Evolutionary conservation across 495 filamentous ascomycete genomes (phyloP), one percentile per base, ranked within the genome.

Genomic region (Letharia columbiana): DNA sequence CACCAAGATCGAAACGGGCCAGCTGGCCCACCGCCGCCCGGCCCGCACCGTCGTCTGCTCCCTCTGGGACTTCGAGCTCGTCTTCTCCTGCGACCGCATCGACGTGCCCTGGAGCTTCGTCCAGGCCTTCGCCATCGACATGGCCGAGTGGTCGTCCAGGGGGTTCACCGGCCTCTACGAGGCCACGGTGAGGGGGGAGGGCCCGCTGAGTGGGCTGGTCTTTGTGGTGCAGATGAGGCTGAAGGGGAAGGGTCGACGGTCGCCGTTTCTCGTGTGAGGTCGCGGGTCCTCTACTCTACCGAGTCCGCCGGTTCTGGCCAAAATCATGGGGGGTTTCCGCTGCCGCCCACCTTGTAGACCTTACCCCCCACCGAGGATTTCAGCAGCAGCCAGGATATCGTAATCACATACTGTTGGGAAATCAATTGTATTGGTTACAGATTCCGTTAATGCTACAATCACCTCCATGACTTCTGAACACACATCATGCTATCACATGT

Each of bases 1-100:
- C 45, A 3, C 54, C 1, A 63, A 54, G 45, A 54, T 63, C 45
- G 61, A 63, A 31, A 63, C 61, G n/a, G 61, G 61, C 20, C 35
- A 50, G 15, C 1, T 12, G 1, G 33, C 40, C 44, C 0, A 23
- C 44, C 4, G 2, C 1, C 0, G 4, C 11, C 61, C 61, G 0
- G 2, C 35, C 44, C 8, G n/a, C 15, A 17, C 0, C 8, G 6
- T 63, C 4, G 41, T 37, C 1, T 47, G n/a, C 23, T 15, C n/a
- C 6, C 11, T 35, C 12, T 63, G 61, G 61, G 37, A 63, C n/a
- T 63, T 39, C 13, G 61, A 63, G 45, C 45, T 63, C 10, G 11
- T 6, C 11, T 47, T 63, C 37, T 47, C 18, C 1, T 37, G 61
- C 45, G 42, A 52, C 3, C n/a, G 2, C 1, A 54, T 54, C 6